phyloP scores from a whole-genome alignment of 1,284 basidiomycete species.

The Melanopsichium pennsylvanicum region DNA sequence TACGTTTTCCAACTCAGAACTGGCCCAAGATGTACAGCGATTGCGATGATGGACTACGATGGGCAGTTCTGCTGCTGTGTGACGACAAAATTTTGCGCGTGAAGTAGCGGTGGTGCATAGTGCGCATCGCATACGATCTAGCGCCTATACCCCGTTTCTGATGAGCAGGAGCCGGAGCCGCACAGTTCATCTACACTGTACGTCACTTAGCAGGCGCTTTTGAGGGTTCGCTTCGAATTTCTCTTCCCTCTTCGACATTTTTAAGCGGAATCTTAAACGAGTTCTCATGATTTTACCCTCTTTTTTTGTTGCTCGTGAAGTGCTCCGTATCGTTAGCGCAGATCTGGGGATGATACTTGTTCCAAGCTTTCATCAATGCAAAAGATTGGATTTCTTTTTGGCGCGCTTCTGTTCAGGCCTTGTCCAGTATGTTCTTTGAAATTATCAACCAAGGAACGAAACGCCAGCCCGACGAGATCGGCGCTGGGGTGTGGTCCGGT shows the following conservation, averaged over 20 bases:
- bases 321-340: not conserved
- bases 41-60: not conserved
- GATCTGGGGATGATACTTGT: too few species aligned
- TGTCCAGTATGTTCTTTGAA: not conserved
- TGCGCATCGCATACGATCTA: slow-evolving; percentile 1
- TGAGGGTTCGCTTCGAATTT: slow-evolving; percentile 1
- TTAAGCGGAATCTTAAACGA: not conserved
- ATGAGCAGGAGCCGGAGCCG: slow-evolving; percentile 12
- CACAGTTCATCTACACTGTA: slow-evolving; percentile 27
- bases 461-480: slow-evolving; percentile 4
- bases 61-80: not conserved
- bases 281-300: not conserved
- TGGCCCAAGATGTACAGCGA: too few species aligned
- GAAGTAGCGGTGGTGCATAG: not conserved
- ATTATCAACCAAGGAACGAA: not conserved
- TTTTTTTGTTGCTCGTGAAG: slow-evolving; percentile 12
- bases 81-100: slow-evolving; percentile 1
- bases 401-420: not conserved
- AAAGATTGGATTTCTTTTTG: slow-evolving; percentile 2
- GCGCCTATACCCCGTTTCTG: slow-evolving; percentile 8
- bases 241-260: not conserved
- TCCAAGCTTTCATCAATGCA: too few species aligned
- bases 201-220: slow-evolving; percentile 32
- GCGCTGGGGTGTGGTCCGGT: not conserved
- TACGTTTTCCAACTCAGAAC: not conserved